A percentile compares a stretch with the other conserved stretches of the same genome.
Conservation (phyloP, 768 basidiomycete genomes). For the Boletus reticulatus region DNA sequence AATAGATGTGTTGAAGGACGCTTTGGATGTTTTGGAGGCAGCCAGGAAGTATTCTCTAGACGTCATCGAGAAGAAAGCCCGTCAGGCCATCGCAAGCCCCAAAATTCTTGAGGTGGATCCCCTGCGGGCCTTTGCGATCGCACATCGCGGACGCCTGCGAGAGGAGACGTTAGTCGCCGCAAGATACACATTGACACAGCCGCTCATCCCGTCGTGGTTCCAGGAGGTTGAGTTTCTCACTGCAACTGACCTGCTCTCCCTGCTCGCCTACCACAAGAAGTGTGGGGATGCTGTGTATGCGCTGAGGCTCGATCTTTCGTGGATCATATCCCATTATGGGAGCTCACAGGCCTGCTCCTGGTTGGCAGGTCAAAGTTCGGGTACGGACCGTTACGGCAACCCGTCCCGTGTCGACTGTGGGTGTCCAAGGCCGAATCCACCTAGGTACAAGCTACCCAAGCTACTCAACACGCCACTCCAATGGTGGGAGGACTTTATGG, state of each 20-base stretch:
- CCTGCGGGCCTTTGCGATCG: background rate
- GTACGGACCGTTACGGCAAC: too few relatives aligned
- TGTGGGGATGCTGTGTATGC: background rate
- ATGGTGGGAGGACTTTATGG: background rate
- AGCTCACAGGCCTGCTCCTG: background rate
- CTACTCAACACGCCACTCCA: background rate
- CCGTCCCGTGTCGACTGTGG: background rate
- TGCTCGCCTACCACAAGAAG: background rate
- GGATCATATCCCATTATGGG: background rate
- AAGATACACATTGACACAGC: background rate
- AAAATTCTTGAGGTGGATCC: background rate
- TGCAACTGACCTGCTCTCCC: background rate
- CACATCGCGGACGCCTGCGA: background rate
- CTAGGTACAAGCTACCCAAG: background rate
- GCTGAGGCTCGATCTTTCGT: background rate
- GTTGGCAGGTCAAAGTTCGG: background rate
- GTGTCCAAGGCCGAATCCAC: background rate
- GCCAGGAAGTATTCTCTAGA: background rate
- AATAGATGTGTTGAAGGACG: background rate
- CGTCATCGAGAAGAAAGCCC: background rate
- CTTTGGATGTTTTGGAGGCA: background rate
- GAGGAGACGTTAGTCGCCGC: background rate
- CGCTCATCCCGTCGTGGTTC: background rate
- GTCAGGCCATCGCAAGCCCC: background rate
- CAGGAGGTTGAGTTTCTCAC: background rate